Evolutionary conservation across 106 monocot genomes (phyloP).

Genomic region (Dioscorea alata): DNA sequence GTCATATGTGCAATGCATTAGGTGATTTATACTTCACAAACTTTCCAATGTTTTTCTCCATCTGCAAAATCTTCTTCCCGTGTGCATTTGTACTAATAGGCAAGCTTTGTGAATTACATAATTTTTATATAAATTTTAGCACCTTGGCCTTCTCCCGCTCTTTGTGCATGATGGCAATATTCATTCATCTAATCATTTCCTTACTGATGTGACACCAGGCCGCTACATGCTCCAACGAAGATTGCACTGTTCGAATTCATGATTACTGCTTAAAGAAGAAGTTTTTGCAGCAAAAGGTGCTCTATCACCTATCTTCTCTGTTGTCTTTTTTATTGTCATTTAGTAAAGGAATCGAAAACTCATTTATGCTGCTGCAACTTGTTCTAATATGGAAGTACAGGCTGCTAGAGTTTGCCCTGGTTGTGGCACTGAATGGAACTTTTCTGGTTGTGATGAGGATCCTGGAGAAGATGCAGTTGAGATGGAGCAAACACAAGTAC

Average conservation of each 20-base stretch:
- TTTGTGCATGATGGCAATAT: not conserved
- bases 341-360: too few species aligned
- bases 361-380: too few species aligned
- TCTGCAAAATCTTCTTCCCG: too few species aligned
- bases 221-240: conserved; percentile 54
- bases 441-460: conserved; percentile 22
- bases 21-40: too few species aligned
- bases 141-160: not conserved
- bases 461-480: conserved; percentile 16
- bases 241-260: conserved; percentile 68
- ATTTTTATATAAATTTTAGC: too few species aligned
- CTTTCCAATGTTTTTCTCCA: too few species aligned
- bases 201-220: conserved; percentile 40
- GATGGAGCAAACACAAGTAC: conserved; percentile 10
- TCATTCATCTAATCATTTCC: not conserved
- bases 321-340: not conserved
- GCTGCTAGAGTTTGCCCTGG: conserved; percentile 59
- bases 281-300: conserved; percentile 55
- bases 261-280: conserved; percentile 78
- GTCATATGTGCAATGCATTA: too few species aligned
- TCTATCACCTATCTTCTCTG: not conserved
- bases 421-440: conserved; percentile 55
- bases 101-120: too few species aligned
- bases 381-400: conserved; percentile 13
- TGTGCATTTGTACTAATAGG: too few species aligned